phyloP scores from a whole-genome alignment of 2,329 filamentous ascomycete genomes.

The Fulvia fulva region DNA sequence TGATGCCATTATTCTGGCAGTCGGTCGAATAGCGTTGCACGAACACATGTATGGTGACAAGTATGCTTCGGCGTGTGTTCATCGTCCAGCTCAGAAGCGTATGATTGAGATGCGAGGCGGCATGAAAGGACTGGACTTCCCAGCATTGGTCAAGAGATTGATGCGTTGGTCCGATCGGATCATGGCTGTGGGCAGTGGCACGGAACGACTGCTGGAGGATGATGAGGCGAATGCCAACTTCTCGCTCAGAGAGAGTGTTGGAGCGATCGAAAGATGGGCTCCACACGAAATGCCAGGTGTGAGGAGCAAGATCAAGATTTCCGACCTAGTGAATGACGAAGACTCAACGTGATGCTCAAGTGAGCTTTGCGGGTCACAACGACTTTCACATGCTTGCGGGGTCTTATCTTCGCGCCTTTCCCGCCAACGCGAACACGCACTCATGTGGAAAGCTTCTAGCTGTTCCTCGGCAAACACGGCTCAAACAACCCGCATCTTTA shows the following conservation, averaged over 20 bases:
- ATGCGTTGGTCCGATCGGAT: slow-evolving; percentile 34
- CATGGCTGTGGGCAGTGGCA: slow-evolving; percentile 32
- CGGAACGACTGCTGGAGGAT: slow-evolving; percentile 29
- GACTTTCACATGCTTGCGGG: not conserved
- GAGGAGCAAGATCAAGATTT: slow-evolving; percentile 28
- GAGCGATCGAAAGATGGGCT: slow-evolving; percentile 31
- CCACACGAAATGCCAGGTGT: slow-evolving; percentile 28
- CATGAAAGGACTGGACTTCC: slow-evolving; percentile 28
- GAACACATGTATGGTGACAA: slow-evolving; percentile 35
- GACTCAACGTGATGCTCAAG: slow-evolving; percentile 13
- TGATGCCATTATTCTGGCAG: slow-evolving; percentile 28
- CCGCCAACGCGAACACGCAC: not conserved
- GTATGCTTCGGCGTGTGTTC: slow-evolving; percentile 27
- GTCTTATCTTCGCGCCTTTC: not conserved
- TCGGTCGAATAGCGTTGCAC: slow-evolving; percentile 34
- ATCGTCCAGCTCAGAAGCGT: slow-evolving; percentile 32
- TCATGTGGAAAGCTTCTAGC: not conserved
- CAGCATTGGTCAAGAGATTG: slow-evolving; percentile 31
- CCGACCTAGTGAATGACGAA: slow-evolving; percentile 27
- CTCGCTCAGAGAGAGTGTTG: slow-evolving; percentile 27
- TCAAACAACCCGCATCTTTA: not conserved
- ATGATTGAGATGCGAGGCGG: slow-evolving; percentile 35
- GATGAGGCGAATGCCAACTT: slow-evolving; percentile 24
- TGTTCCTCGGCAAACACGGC: not conserved
- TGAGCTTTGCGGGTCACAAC: not conserved